Evolutionary conservation across 1,284 basidiomycete genomes (phyloP).

Genomic region (Cutaneotrichosporon spelunceum): DNA sequence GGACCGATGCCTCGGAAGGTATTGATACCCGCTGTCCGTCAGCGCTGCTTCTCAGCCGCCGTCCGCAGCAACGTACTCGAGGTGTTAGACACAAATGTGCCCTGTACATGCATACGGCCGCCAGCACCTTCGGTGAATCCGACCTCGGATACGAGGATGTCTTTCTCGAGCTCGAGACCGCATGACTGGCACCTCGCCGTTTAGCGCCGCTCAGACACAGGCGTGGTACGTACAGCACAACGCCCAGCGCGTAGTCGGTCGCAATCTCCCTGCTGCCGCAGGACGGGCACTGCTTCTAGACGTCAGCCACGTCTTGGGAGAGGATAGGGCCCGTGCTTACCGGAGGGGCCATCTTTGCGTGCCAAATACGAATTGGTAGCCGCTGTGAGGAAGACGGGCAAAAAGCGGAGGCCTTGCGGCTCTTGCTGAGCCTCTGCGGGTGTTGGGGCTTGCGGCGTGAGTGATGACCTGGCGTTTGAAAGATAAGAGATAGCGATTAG

Average conservation of each 20-base stretch:
- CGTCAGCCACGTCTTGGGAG: background rate
- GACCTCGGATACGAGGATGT: conserved; percentile 88
- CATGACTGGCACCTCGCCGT: conserved; percentile 65
- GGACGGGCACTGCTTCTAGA: conserved; percentile 34
- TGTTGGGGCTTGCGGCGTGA: background rate
- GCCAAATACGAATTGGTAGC: background rate
- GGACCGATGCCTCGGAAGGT: conserved; percentile 28
- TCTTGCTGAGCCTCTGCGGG: background rate
- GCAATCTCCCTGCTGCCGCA: conserved; percentile 31
- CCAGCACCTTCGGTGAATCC: conserved; percentile 89
- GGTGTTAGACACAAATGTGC: conserved; percentile 87
- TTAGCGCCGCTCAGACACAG: background rate
- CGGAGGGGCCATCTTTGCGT: conserved; percentile 12
- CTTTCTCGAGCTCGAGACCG: conserved; percentile 88
- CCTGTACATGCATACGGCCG: conserved; percentile 93
- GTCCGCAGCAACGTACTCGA: conserved; percentile 66
- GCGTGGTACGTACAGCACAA: conserved; percentile 33
- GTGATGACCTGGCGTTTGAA: background rate
- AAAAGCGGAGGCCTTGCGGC: background rate
- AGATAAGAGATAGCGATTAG: background rate
- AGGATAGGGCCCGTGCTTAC: conserved; percentile 3
- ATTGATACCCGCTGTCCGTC: conserved; percentile 31
- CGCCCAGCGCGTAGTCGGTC: conserved; percentile 39
- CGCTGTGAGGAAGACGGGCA: background rate
- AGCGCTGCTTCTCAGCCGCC: conserved; percentile 1